Evolutionary conservation across 1,139 yeast genomes (phyloP), one percentile per base, ranked within the genome.

Genomic region (Debaryomyces coudertii): DNA sequence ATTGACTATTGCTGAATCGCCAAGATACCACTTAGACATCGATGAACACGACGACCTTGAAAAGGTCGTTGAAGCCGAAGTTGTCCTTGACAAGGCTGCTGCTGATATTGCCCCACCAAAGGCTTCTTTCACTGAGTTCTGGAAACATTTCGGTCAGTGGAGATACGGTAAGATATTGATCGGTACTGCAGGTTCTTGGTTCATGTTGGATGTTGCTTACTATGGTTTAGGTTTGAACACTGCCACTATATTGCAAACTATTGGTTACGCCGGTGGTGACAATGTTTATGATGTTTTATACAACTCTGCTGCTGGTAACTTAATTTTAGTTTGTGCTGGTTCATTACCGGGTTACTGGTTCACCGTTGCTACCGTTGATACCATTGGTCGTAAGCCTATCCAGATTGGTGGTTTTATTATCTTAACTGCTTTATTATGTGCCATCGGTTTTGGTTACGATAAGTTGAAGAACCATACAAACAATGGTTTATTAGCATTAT

Each of bases 111-210:
- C 71, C 48, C 80, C 84, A 47, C 83, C 85, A 67, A 77, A 77
- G 67, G 84, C 84, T 54, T 76, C 85, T 36, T 71, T 71, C 65
- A 57, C 56, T 43, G 92, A 86, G 66, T 87, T 87, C 74, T 58
- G 77, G 59, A 40, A 53, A 27, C 96, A 92, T 68, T 93, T 92
- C 66, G 74, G 83, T 45, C 87, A 90, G 73, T 90, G 97, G 96
- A 88, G 77, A 70, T 86, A 90, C 69, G 85, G 88, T 71, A 87
- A 86, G 74, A 82, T 85, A 50, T 77, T 93, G 58, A 57, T 93
- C 45, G 99, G 98, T 66, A 92, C 99, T 59, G 96, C 97, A 55
- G 95, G 92, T 68, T 85, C 95, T 42, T 93, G 99, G 99, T 92
- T 92, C 77, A 77, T 85, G 76, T 81, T 92, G 70, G 99, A 93